Evolutionary conservation across 306 rosid species (phyloP).

Genomic region (Cicer bijugum): DNA sequence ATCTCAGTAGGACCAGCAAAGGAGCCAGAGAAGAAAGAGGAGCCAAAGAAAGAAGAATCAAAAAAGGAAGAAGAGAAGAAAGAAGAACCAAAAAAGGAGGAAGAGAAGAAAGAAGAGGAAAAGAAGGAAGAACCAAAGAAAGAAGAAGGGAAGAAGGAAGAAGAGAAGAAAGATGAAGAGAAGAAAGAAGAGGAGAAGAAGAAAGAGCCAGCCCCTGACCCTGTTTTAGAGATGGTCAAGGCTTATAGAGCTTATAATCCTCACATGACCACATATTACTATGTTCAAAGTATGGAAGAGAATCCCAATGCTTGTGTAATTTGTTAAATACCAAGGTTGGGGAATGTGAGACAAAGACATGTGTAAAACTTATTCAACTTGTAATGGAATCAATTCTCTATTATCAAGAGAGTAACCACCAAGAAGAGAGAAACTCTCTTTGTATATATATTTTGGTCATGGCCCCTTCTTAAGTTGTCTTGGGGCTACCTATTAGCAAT

Average conservation of each 20-base stretch:
- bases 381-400: conserved; percentile 42
- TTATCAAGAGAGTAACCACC: conserved; percentile 42
- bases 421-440: conserved; percentile 41
- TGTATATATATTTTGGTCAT: conserved; percentile 60
- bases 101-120: conserved; percentile 54
- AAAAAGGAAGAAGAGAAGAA: conserved; percentile 57
- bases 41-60: conserved; percentile 70
- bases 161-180: conserved; percentile 55
- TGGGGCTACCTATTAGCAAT: conserved; percentile 37
- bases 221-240: conserved; percentile 69
- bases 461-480: conserved; percentile 47
- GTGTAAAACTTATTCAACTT: conserved; percentile 41
- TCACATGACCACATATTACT: conserved; percentile 68
- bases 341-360: conserved; percentile 27
- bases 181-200: conserved; percentile 59
- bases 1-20: conserved; percentile 81
- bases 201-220: conserved; percentile 60
- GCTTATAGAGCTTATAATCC: conserved; percentile 83
- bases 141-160: conserved; percentile 59
- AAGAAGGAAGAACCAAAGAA: conserved; percentile 58
- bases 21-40: conserved; percentile 92
- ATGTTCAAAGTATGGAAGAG: conserved; percentile 92
- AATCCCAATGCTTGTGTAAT: conserved; percentile 91
- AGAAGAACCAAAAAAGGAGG: conserved; percentile 45
- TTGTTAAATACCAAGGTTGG: conserved; percentile 46